Evolutionary conservation across 2,329 filamentous ascomycete species (phyloP), one percentile per base, ranked within the genome.

Genomic region (Penicillium brevicompactum): DNA sequence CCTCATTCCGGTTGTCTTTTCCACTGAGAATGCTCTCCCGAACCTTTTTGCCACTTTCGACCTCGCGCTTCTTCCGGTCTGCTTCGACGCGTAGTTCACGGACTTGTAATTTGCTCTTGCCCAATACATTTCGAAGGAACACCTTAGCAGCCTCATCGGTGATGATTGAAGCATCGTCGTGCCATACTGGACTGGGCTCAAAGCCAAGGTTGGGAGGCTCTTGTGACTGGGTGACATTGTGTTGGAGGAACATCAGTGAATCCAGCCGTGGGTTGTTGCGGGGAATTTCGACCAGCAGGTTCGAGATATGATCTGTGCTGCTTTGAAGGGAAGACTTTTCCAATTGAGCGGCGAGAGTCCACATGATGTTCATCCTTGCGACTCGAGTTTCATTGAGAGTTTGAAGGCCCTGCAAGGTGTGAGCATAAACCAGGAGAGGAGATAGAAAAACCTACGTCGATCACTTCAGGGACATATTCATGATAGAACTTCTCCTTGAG

Each of bases 401-500:
- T 79, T 99, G 94, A 55, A 99, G 77, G 65, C 85, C 86, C 82
- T 77, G 40, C 18, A 58, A 52, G 43, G 40, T 31, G 55, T 62
- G 27, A 63, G 48, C 34, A 18, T 13, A 22, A 38, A n/a, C 4
- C 14, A 13, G 37, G 13, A 8, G 8, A 14, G 21, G 13, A 6
- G 9, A 42, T 37, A 30, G 31, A 6, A 4, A 18, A 24, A 18
- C 63, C 80, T 75, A 92, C 92, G 76, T 97, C 91, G 70, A 99
- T 83, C 55, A 97, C 78, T 70, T 97, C 94, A 8, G 94, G 94
- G 18, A 99, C 83, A 73, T 97, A 97, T 74, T 97, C 92, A 71
- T 97, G 89, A 70, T 96, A 99, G 78, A 97, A 97, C 70, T 88
- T 91, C 71, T 97, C 92, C 78, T 97, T 99, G 69, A 96, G 88